Conservation (phyloP, 441 rosid genomes). For the Syzygium malaccense region DNA sequence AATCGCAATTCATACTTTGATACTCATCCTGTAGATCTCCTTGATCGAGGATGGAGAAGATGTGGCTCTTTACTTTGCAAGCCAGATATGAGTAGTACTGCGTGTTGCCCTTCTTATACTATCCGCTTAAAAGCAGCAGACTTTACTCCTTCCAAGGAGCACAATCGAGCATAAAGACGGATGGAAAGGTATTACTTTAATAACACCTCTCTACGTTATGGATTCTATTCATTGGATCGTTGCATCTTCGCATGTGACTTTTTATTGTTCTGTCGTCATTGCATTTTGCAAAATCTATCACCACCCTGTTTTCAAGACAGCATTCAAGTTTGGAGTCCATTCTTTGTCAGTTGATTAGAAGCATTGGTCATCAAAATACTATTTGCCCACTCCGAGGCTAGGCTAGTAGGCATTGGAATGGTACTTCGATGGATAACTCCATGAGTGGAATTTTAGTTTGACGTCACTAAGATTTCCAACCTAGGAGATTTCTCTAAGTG, state of each 20-base stretch:
- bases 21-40: constrained; percentile 48
- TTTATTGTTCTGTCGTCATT: background rate
- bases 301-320: background rate
- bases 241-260: background rate
- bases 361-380: background rate
- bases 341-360: background rate
- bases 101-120: constrained; percentile 90
- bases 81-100: constrained; percentile 85
- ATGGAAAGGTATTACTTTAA: constrained; percentile 51
- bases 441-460: background rate
- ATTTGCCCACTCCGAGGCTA: background rate
- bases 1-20: background rate
- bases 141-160: constrained; percentile 77
- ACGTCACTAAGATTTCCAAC: background rate
- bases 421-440: background rate
- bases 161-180: constrained; percentile 50
- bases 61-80: constrained; percentile 76
- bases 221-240: background rate
- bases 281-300: background rate
- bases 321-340: background rate
- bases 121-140: constrained; percentile 72
- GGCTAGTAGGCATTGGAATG: background rate
- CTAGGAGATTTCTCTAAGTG: background rate
- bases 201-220: background rate
- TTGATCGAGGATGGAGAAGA: constrained; percentile 94